Evolutionary conservation across 176 grass and related monocot species (phyloP).

Genomic region (Cenchrus purpureus): DNA sequence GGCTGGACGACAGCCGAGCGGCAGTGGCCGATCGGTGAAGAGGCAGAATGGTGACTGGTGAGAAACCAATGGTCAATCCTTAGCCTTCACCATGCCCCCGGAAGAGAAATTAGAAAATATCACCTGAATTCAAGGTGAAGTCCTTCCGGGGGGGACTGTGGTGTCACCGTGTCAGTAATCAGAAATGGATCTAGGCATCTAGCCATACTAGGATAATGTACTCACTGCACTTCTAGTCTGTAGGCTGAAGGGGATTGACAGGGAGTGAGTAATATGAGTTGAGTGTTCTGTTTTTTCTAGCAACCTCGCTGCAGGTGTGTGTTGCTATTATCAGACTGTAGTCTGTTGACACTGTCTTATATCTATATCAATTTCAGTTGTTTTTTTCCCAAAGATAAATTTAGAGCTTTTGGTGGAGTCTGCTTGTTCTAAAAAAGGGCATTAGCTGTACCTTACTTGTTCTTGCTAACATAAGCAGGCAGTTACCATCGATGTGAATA

Average conservation of each 20-base stretch:
- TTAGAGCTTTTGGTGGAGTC: not conserved
- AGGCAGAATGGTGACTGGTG: not conserved
- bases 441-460: not conserved
- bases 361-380: not conserved
- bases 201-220: not conserved
- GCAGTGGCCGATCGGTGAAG: not conserved
- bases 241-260: not conserved
- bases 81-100: not conserved
- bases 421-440: not conserved
- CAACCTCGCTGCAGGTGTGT: not conserved
- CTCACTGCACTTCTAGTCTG: no score
- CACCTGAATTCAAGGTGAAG: not conserved
- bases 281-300: not conserved
- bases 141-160: not conserved
- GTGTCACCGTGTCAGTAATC: not conserved
- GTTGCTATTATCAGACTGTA: not conserved
- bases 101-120: not conserved
- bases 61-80: not conserved
- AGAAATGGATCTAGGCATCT: not conserved
- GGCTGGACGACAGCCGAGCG: not conserved
- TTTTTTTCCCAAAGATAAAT: not conserved
- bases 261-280: not conserved
- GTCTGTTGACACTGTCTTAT: not conserved
- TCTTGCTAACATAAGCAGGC: constrained; percentile 39
- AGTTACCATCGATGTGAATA: constrained; percentile 66